Conservation (phyloP, 345 rosid genomes). For the Cardamine chenopodiifolia region DNA sequence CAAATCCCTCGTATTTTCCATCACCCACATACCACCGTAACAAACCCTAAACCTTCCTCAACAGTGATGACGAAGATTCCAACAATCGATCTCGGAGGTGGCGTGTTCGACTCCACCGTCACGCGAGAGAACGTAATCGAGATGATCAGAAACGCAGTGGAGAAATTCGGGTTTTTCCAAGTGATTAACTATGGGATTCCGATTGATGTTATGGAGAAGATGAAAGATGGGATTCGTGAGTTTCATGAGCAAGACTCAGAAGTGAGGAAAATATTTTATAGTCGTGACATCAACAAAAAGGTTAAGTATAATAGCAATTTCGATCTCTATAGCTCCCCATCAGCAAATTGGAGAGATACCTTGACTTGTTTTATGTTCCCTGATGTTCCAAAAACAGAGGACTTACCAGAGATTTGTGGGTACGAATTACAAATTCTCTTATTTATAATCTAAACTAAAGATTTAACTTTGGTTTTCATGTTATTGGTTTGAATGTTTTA, state of each 20-base stretch:
- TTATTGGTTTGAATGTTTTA: conserved; percentile 24
- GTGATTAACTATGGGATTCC: conserved; percentile 39
- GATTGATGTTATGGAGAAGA: conserved; percentile 16
- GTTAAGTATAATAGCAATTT: conserved; percentile 28
- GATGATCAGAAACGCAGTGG: conserved; percentile 29
- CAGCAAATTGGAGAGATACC: conserved; percentile 51
- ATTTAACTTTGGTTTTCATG: neutral
- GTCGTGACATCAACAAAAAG: conserved; percentile 11
- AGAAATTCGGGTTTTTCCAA: conserved; percentile 36
- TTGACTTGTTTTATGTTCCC: conserved; percentile 35
- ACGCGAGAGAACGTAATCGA: neutral
- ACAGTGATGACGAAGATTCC: conserved; percentile 20
- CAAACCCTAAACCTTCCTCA: conserved; percentile 5
- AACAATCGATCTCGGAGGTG: conserved; percentile 33
- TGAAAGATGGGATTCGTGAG: conserved; percentile 21
- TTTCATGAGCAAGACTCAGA: conserved; percentile 44
- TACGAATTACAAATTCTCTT: neutral
- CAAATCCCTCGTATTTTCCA: conserved; percentile 44
- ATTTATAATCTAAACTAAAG: neutral
- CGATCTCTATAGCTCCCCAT: conserved; percentile 40
- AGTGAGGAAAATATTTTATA: conserved; percentile 22
- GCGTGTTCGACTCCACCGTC: neutral
- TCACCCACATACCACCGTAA: neutral
- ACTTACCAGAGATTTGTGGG: conserved; percentile 48
- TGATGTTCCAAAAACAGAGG: conserved; percentile 39